Percentiles rank a stretch among this genome's conserved stretches.
phyloP scores from a whole-genome alignment of 1,284 basidiomycete species.

The Moniliella sp. region DNA sequence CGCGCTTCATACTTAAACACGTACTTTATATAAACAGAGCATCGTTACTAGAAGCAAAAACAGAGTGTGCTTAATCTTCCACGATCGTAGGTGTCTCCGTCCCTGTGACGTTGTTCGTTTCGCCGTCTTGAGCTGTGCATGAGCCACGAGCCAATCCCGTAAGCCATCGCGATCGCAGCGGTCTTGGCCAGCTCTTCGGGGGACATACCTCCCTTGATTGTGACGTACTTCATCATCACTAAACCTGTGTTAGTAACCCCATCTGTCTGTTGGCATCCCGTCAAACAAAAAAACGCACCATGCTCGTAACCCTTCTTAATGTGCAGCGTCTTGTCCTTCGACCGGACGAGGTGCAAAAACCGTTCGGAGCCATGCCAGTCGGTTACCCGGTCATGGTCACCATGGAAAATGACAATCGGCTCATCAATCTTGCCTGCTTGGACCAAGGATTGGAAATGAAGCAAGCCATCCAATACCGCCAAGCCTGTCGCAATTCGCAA shows the following conservation, averaged over 20 bases:
- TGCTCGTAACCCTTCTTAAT: slow-evolving; percentile 40
- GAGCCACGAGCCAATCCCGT: too few species aligned
- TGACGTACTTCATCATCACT: slow-evolving; percentile 2
- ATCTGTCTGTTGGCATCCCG: not conserved
- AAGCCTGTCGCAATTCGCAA: slow-evolving; percentile 38
- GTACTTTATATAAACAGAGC: too few species aligned
- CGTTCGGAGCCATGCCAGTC: slow-evolving; percentile 34
- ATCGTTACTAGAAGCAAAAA: too few species aligned
- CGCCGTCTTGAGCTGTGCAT: too few species aligned
- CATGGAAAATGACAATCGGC: slow-evolving; percentile 39
- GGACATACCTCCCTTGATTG: not conserved
- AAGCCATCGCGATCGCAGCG: too few species aligned
- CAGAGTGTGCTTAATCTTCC: too few species aligned
- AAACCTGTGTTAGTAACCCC: not conserved
- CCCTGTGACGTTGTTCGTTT: too few species aligned
- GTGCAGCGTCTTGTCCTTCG: slow-evolving; percentile 35
- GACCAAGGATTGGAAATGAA: too few species aligned
- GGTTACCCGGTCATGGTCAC: slow-evolving; percentile 37
- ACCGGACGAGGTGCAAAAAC: slow-evolving; percentile 35
- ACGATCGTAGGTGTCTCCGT: too few species aligned
- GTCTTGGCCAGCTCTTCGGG: slow-evolving; percentile 1
- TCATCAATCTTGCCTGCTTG: slow-evolving; percentile 11
- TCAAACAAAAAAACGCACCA: slow-evolving; percentile 5
- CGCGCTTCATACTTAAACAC: too few species aligned
- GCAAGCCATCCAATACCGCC: slow-evolving; percentile 36